Evolutionary conservation across 305 asterid genomes (phyloP).

Genomic region (Fraxinus sp.): DNA sequence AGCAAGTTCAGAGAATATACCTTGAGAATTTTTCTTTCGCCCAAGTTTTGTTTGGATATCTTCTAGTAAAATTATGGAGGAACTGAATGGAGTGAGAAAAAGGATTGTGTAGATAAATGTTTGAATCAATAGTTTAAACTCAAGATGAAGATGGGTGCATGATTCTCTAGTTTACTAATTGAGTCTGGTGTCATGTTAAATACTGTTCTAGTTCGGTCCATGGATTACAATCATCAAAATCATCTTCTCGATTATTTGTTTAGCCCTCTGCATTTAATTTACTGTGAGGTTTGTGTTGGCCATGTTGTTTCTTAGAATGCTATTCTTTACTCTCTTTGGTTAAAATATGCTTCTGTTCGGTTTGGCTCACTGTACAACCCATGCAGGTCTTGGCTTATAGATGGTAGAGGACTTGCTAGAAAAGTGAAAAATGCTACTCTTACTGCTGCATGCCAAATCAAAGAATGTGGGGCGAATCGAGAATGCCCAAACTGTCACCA

Average conservation of each 20-base stretch:
- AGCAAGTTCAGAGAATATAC: background rate
- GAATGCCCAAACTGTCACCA: constrained; percentile 71
- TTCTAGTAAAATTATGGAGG: background rate
- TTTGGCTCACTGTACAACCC: background rate
- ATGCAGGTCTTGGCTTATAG: constrained; percentile 83
- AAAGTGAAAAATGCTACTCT: constrained; percentile 70
- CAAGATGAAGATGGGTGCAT: background rate
- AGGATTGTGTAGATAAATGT: background rate
- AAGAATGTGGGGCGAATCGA: constrained; percentile 67
- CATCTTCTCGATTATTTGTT: background rate
- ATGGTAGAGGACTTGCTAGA: constrained; percentile 64
- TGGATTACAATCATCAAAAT: background rate
- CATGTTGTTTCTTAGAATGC: constrained; percentile 16
- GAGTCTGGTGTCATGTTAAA: background rate
- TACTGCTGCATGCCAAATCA: constrained; percentile 50
- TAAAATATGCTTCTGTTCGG: background rate
- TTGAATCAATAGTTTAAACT: background rate
- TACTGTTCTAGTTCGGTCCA: background rate
- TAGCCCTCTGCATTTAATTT: background rate
- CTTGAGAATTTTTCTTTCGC: background rate
- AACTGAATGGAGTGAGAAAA: background rate
- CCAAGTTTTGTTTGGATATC: background rate
- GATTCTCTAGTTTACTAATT: background rate
- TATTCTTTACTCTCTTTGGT: constrained; percentile 1
- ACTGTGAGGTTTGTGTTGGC: background rate